Base-by-base conservation (phyloP, 768 basidiomycete genomes). In the Tricholoma sp. region DNA sequence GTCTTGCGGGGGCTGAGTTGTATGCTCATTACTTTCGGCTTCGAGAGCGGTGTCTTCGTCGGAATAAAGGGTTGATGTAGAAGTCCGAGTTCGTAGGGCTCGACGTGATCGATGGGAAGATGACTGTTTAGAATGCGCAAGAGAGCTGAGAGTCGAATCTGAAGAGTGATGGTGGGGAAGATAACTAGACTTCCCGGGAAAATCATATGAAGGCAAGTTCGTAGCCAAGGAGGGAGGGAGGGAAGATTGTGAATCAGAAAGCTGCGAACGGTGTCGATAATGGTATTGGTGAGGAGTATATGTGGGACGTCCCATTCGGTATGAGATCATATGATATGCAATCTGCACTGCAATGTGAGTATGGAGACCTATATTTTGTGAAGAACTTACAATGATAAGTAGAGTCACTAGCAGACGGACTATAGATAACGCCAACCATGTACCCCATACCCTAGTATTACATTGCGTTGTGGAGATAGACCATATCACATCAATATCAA, bases 401-500 rank as follows among this genome's bases (percentile, higher is more conserved):
- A 74, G 57, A 1, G 88, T 89, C 21, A 88, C 50, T 9, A 76
- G 63, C 31, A 88, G 67, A 39, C 89, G 82, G 50, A 82, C 55
- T 49, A 79, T 61, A 0, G 83, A 75, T 8, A 83, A 74, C 41
- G 72, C 71, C 19, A 86, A 64, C 88, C 86, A 90, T 7, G 72
- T 68, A 1, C 74, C 71, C 77, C 82, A 84, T 1, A 75, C 57
- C 5, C 76, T 72, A 4, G 75, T 69, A 35, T 62, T 49, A n/a
- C 50, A 68, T 54, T 49, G 60, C 54, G 57, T 63, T 49, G 58
- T 61, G 10, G 71, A 66, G 11, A 75, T 72, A 4, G 81, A 78
- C 89, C 89, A 91, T 9, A 84, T 71, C 43, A 84, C 74, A 64
- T 90, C 89, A 43, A 89, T 72, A 59, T 88, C 84, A 71, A 86